A percentile compares a stretch with the other conserved stretches of the same genome.
These are phyloP conservation scores for Exophiala dermatitidis DNA, from an alignment of 2,329 filamentous ascomycete genomes.

Conservation along the genomic window DNA sequence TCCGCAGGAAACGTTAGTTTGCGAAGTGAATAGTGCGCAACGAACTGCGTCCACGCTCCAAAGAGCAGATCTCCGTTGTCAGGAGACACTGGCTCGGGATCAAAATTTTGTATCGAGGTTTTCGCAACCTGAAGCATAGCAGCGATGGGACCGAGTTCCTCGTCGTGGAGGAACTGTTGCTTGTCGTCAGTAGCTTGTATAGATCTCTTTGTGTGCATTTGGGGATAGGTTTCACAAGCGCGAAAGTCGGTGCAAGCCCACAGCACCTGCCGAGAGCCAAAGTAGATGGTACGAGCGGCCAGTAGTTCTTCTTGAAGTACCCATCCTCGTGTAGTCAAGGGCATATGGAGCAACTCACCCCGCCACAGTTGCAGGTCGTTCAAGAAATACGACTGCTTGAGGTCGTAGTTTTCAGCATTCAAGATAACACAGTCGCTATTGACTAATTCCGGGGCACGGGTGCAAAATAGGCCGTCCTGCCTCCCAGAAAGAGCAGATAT, in stretches of 20 bases:
- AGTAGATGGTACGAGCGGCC: slow-evolving; percentile 35
- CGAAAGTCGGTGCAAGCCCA: slow-evolving; percentile 32
- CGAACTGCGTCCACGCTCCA: slow-evolving; percentile 10
- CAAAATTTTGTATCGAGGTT: not conserved
- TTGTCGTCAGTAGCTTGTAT: not conserved
- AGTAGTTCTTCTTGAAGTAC: slow-evolving; percentile 38
- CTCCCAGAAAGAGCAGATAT: slow-evolving; percentile 15
- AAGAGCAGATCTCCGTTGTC: slow-evolving; percentile 1
- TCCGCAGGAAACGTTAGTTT: slow-evolving; percentile 15
- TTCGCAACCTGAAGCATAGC: slow-evolving; percentile 2
- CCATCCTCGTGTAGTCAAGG: slow-evolving; percentile 36
- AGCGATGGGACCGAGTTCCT: slow-evolving; percentile 8
- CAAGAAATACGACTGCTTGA: slow-evolving; percentile 8
- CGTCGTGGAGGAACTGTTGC: slow-evolving; percentile 6
- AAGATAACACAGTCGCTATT: slow-evolving; percentile 8
- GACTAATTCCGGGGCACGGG: slow-evolving; percentile 2
- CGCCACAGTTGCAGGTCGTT: slow-evolving; percentile 17
- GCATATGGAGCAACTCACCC: slow-evolving; percentile 12
- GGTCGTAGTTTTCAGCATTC: not conserved
- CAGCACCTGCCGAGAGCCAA: slow-evolving; percentile 33
- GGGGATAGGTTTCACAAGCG: slow-evolving; percentile 15
- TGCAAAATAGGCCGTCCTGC: slow-evolving; percentile 11
- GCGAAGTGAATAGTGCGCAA: slow-evolving; percentile 14
- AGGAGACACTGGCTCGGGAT: not conserved
- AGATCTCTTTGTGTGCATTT: slow-evolving; percentile 5